Base-by-base conservation (phyloP, 2,329 filamentous ascomycete genomes). In the Botrytis fabae region DNA sequence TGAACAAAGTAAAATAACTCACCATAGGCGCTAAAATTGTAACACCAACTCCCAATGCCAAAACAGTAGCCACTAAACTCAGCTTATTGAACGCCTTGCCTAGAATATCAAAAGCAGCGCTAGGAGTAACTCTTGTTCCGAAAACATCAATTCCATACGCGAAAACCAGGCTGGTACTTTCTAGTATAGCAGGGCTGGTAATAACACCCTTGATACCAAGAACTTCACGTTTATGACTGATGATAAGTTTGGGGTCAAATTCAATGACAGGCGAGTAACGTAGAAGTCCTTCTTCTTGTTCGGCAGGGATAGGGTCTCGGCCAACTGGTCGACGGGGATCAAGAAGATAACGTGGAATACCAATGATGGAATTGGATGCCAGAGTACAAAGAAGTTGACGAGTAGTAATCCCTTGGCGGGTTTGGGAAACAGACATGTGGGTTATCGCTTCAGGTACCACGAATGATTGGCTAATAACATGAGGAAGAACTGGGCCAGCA, bases 21-120 rank as follows among this genome's bases (percentile, higher is more conserved):
- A 97, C 96, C 89, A 98, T 90, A 42, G 96, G 96, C 70, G 91
- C 91, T 79, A 98, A 85, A 72, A 93, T 88, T 76, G 91, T 82
- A 25, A 97, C 95, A 63, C 94, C 94, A 57, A 89, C 86, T 63
- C 88, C 89, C 77, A 98, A 85, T 28, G 93, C 95, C 59, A 92
- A 85, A 54, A 99, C 94, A 0, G 96, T 99, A 25, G 88, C 86
- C 54, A 98, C 82, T 80, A 99, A 88, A 78, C 94, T 92, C 72
- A 94, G 81, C 85, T 97, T 98, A 81, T 95, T 96, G 82, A 99
- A 99, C 3, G 93, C 93, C 83, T 94, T 96, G 75, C 94, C 96
- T 25, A 99, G 84, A 60, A 98, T 90, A 83, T 99, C 96, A 82
- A 99, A 99, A 25, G 92, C 88, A 78, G 92, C 90, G 82, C 94